A percentile compares a stretch with the other conserved stretches of the same genome.
phyloP scores from a whole-genome alignment of 352 stramenopile species.

The Phytophthora rubi region DNA sequence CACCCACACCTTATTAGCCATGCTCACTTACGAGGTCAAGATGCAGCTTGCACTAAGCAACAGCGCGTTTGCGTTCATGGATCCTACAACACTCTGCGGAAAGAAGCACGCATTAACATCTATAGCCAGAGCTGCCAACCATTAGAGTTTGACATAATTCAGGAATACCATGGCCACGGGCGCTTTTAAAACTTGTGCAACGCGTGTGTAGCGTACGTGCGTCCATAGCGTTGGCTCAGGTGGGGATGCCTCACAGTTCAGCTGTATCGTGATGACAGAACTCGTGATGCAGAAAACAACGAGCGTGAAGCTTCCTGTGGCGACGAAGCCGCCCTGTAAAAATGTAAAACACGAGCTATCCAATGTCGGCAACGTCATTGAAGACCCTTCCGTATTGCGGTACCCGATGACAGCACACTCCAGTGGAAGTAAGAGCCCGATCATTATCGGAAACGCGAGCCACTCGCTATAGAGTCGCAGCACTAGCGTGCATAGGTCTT shows the following conservation, averaged over 20 bases:
- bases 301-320: constrained; percentile 31
- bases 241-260: constrained; percentile 63
- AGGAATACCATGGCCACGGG: constrained; percentile 59
- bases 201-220: constrained; percentile 52
- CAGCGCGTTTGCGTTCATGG: constrained; percentile 45
- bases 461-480: constrained; percentile 67
- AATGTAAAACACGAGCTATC: constrained; percentile 49
- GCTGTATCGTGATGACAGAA: constrained; percentile 51
- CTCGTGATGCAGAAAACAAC: constrained; percentile 42
- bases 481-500: constrained; percentile 57
- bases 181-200: constrained; percentile 44
- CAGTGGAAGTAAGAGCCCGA: constrained; percentile 58
- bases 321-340: constrained; percentile 36
- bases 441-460: constrained; percentile 52
- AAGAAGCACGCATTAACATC: constrained; percentile 11
- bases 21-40: constrained; percentile 37
- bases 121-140: background rate
- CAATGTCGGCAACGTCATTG: constrained; percentile 28
- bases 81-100: constrained; percentile 44
- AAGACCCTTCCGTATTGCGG: constrained; percentile 17
- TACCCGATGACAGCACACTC: constrained; percentile 67
- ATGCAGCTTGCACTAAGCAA: constrained; percentile 40
- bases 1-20: background rate
- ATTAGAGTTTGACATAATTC: background rate
- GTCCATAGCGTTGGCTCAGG: constrained; percentile 67